Conservation (phyloP, 352 stramenopile genomes). For the Hyaloperonospora brassicae region DNA sequence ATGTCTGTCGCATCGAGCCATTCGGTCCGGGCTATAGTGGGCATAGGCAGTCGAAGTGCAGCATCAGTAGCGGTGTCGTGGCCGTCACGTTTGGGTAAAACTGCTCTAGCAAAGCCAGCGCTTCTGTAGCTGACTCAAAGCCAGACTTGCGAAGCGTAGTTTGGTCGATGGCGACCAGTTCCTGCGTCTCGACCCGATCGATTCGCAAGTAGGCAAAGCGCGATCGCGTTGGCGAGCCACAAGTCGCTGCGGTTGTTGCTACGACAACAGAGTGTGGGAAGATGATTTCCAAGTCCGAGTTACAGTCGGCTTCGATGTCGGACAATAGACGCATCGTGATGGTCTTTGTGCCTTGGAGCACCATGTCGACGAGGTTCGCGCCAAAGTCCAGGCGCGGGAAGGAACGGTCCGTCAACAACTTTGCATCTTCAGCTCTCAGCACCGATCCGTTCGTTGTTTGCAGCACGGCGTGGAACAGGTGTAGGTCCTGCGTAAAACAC, state of each 20-base stretch:
- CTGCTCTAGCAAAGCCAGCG: conserved; percentile 39
- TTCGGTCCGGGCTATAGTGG: too few relatives aligned
- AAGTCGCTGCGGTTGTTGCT: conserved; percentile 23
- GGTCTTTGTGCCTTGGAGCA: conserved; percentile 27
- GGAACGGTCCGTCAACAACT: conserved; percentile 11
- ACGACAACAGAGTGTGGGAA: conserved; percentile 28
- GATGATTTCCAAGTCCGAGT: conserved; percentile 46
- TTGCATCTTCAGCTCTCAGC: conserved; percentile 7
- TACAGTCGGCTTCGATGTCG: conserved; percentile 35
- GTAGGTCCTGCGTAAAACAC: conserved; percentile 44
- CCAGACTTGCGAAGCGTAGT: conserved; percentile 37
- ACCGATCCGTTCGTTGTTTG: background rate
- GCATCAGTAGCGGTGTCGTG: conserved; percentile 34
- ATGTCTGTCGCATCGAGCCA: too few relatives aligned
- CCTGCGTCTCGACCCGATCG: conserved; percentile 19
- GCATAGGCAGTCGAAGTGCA: conserved; percentile 38
- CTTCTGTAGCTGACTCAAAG: conserved; percentile 28
- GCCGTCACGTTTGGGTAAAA: conserved; percentile 51
- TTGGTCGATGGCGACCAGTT: conserved; percentile 14
- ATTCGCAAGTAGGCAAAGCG: conserved; percentile 49
- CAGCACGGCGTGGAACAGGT: conserved; percentile 27
- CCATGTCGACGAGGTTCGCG: conserved; percentile 14
- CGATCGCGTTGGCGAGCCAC: conserved; percentile 3
- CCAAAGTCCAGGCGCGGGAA: conserved; percentile 53
- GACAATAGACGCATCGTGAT: conserved; percentile 64